Evolutionary conservation across 495 filamentous ascomycete species (phyloP), one percentile per base, ranked within the genome.

Genomic region (Penicillium goetzii): DNA sequence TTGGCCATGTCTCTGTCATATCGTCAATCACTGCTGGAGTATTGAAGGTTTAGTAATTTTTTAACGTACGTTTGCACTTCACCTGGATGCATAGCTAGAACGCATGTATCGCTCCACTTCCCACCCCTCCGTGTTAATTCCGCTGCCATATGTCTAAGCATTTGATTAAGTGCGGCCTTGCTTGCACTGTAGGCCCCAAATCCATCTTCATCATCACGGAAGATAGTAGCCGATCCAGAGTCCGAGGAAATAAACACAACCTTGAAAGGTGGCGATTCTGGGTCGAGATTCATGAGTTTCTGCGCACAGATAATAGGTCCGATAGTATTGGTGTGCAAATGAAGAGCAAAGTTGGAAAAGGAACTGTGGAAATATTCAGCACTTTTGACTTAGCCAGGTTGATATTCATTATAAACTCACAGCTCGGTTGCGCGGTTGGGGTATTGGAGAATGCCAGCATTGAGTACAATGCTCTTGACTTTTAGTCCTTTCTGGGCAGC

Each of bases 151-250:
- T 86, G 84, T 70, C 84, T 65, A 3, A 86, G 69, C 43, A 77
- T 80, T 65, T 85, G 81, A 67, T 87, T 87, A 51, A 87, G 68
- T 0, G 84, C 85, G n/a, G 83, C 79, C 68, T 87, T 86, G 6
- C 81, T 84, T 0, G 83, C 83, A 8, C 80, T 78, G 67, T 86
- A 87, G 8, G 84, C 85, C 8, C 80, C 84, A 60, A 86, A 86
- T 70, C 84, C 85, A 66, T 87, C 84, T 68, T 86, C 83, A 63
- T 83, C 79, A 19, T 78, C 78, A 41, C 78, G 78, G 63, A 85
- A 86, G 21, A 74, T 68, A 0, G 65, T 64, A 19, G 77, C 71
- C 3, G 78, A 83, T 10, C 78, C 83, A 4, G 80, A 82, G 65
- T 84, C 81, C 47, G 78, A 83, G 12, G 83, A 85, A 74, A 85